Evolutionary conservation across 2,329 filamentous ascomycete genomes (phyloP).

Genomic region (Colletotrichum liriopes): DNA sequence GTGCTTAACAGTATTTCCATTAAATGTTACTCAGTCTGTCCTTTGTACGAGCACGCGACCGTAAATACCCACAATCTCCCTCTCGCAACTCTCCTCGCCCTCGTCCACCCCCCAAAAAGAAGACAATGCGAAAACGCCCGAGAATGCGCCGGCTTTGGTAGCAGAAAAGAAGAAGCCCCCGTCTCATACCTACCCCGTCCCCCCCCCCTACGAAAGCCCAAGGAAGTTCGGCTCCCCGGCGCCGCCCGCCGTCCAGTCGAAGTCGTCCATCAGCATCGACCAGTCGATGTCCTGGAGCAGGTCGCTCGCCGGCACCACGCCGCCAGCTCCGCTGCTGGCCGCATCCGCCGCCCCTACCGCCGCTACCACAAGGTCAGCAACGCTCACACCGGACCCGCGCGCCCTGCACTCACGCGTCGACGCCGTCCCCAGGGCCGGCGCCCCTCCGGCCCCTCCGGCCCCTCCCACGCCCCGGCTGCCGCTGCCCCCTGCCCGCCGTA

Average conservation of each 20-base stretch:
- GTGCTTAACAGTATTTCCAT: neutral
- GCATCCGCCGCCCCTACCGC: conserved; percentile 31
- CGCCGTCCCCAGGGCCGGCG: conserved; percentile 20
- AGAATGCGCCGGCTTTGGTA: neutral
- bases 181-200: neutral
- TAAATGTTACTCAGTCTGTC: neutral
- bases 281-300: conserved; percentile 64
- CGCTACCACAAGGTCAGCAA: conserved; percentile 39
- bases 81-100: neutral
- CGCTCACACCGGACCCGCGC: conserved; percentile 21
- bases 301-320: conserved; percentile 46
- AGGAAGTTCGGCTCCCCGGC: conserved; percentile 40
- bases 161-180: neutral
- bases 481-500: conserved; percentile 1
- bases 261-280: conserved; percentile 66
- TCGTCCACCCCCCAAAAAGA: neutral
- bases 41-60: neutral
- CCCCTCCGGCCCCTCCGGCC: conserved; percentile 39
- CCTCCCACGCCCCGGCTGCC: neutral
- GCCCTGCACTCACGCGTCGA: conserved; percentile 38
- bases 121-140: neutral
- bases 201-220: conserved; percentile 31
- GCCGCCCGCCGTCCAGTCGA: conserved; percentile 57
- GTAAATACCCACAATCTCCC: too few relatives aligned
- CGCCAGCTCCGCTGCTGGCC: neutral